These are phyloP conservation scores for Torulaspora quercuum DNA, from an alignment of 805 yeast genomes.

Conservation along the genomic window DNA sequence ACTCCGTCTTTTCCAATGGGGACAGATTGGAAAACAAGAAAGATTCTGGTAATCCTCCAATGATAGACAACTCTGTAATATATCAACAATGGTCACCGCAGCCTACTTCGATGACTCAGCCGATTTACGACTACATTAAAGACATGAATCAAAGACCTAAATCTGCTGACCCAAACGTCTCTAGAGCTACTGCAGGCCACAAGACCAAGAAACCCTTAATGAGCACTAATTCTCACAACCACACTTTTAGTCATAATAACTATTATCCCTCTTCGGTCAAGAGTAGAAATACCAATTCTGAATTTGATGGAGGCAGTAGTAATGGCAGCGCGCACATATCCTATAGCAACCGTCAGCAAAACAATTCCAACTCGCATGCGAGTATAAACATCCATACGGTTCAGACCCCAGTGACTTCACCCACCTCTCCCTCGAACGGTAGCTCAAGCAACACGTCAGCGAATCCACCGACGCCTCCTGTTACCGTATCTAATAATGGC, in stretches of 20 bases:
- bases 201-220: conserved; percentile 9
- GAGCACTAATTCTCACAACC: conserved; percentile 4
- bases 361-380: conserved; percentile 1
- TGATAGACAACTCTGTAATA: conserved; percentile 13
- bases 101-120: conserved; percentile 40
- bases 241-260: conserved; percentile 6
- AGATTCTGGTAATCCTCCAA: conserved; percentile 11
- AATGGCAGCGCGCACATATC: not conserved
- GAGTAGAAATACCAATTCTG: conserved; percentile 5
- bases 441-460: conserved; percentile 1
- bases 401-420: conserved; percentile 12
- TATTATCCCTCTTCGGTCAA: conserved; percentile 7
- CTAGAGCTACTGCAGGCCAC: conserved; percentile 7
- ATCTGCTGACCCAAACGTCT: conserved; percentile 42
- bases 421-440: conserved; percentile 8
- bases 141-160: conserved; percentile 42
- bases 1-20: conserved; percentile 19
- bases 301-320: conserved; percentile 3
- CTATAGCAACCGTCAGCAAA: conserved; percentile 6
- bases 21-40: conserved; percentile 7
- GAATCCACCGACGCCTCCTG: conserved; percentile 1
- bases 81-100: conserved; percentile 38
- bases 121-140: conserved; percentile 29
- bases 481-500: conserved; percentile 8
- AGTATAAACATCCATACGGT: conserved; percentile 4